A percentile compares a stretch with the other conserved stretches of the same genome.
Conservation (phyloP, 2,329 filamentous ascomycete genomes). For the Pseudocercospora eumusae region DNA sequence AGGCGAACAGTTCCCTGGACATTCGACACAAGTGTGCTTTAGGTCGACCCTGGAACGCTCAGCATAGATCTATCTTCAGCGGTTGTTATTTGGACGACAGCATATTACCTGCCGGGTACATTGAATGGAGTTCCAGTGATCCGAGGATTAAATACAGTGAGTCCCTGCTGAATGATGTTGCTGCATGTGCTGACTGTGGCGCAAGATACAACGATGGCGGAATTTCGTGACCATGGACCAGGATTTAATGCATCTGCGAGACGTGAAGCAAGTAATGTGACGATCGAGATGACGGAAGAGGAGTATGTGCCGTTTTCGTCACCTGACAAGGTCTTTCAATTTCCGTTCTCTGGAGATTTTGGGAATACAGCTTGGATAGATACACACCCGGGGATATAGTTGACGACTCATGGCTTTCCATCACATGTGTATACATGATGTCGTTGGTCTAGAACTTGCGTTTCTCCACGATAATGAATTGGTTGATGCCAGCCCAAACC, state of each 20-base stretch:
- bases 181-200: constrained; percentile 1
- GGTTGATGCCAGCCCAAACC: background rate
- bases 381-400: constrained; percentile 21
- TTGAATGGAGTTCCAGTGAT: constrained; percentile 52
- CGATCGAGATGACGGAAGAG: constrained; percentile 49
- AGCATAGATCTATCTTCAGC: constrained; percentile 60
- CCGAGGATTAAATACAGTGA: constrained; percentile 42
- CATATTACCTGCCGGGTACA: constrained; percentile 58
- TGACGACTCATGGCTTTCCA: background rate
- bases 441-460: background rate
- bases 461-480: background rate
- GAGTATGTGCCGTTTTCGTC: constrained; percentile 44
- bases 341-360: constrained; percentile 46
- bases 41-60: constrained; percentile 63
- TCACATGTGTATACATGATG: background rate
- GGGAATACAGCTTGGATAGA: constrained; percentile 56
- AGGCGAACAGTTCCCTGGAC: constrained; percentile 54
- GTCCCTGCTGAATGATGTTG: constrained; percentile 12
- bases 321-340: constrained; percentile 51
- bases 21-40: constrained; percentile 56
- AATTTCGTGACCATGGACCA: constrained; percentile 55
- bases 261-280: constrained; percentile 44
- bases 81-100: constrained; percentile 57
- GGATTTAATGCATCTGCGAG: constrained; percentile 57
- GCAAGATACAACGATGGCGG: constrained; percentile 57